Percentiles rank a stretch among this genome's conserved stretches.
Evolutionary conservation across 345 rosid species (phyloP).

Genomic region (Pistacia vera): DNA sequence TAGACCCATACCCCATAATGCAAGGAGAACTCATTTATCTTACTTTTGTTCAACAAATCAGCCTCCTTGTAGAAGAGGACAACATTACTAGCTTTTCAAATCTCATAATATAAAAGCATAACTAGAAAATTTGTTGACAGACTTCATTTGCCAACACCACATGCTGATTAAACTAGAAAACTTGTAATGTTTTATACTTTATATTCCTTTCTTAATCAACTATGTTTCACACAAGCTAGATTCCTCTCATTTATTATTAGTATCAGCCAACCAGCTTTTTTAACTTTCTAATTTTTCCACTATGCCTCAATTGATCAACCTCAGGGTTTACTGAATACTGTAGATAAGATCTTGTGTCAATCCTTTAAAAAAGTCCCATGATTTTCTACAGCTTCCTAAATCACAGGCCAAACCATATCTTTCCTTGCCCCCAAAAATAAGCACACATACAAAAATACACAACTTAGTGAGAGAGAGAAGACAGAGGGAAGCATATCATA

Average conservation of each 20-base stretch:
- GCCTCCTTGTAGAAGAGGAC: neutral
- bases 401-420: neutral
- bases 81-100: neutral
- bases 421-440: neutral
- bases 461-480: slow-evolving; percentile 4
- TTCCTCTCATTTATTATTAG: neutral
- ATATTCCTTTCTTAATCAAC: neutral
- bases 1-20: neutral
- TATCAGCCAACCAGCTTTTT: neutral
- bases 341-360: neutral
- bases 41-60: neutral
- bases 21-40: neutral
- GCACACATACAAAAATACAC: neutral
- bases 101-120: neutral
- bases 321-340: neutral
- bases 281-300: neutral
- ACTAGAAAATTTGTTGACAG: too few species aligned
- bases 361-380: neutral
- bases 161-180: neutral
- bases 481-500: slow-evolving; percentile 35
- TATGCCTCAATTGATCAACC: neutral
- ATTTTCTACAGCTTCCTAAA: slow-evolving; percentile 4
- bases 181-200: neutral
- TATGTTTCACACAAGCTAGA: neutral
- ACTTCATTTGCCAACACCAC: neutral